A percentile compares a stretch with the other conserved stretches of the same genome.
Evolutionary conservation across 2,329 filamentous ascomycete genomes (phyloP).

Genomic region (Ramichloridium luteum): DNA sequence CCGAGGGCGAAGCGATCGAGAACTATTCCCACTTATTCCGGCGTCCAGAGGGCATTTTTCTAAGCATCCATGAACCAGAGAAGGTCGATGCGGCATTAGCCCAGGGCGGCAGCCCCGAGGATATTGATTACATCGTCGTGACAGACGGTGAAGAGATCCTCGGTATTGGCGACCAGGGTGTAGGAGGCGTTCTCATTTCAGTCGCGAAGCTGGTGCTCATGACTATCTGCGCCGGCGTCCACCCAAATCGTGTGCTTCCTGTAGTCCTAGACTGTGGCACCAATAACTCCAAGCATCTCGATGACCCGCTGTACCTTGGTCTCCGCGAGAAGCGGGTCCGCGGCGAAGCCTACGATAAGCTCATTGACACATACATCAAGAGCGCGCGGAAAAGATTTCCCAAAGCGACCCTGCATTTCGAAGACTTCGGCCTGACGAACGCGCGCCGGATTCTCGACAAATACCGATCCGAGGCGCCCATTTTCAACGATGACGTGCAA

Average conservation of each 20-base stretch:
- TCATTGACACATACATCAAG: slow-evolving; percentile 56
- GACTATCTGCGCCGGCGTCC: slow-evolving; percentile 75
- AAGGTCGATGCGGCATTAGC: slow-evolving; percentile 53
- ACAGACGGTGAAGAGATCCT: slow-evolving; percentile 63
- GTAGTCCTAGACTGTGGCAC: slow-evolving; percentile 81
- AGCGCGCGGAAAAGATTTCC: slow-evolving; percentile 59
- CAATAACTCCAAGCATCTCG: slow-evolving; percentile 61
- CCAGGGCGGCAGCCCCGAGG: slow-evolving; percentile 56
- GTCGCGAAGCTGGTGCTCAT: slow-evolving; percentile 73
- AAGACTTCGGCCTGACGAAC: slow-evolving; percentile 73
- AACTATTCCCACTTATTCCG: slow-evolving; percentile 72
- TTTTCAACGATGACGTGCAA: slow-evolving; percentile 87
- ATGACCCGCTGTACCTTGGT: slow-evolving; percentile 70
- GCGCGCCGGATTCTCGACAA: slow-evolving; percentile 63
- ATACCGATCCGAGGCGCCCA: slow-evolving; percentile 61
- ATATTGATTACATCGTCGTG: slow-evolving; percentile 81
- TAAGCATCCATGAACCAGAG: slow-evolving; percentile 57
- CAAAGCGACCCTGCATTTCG: slow-evolving; percentile 71
- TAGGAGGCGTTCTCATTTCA: slow-evolving; percentile 73
- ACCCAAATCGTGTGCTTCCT: slow-evolving; percentile 64
- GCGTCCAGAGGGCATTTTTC: slow-evolving; percentile 65
- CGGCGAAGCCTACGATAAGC: slow-evolving; percentile 62
- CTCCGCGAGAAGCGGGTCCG: slow-evolving; percentile 53
- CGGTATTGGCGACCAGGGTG: slow-evolving; percentile 80
- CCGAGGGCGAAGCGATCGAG: slow-evolving; percentile 77